Evolutionary conservation across 371 early-diverging fungal genomes (phyloP).

Genomic region (Rhizopus sp.): DNA sequence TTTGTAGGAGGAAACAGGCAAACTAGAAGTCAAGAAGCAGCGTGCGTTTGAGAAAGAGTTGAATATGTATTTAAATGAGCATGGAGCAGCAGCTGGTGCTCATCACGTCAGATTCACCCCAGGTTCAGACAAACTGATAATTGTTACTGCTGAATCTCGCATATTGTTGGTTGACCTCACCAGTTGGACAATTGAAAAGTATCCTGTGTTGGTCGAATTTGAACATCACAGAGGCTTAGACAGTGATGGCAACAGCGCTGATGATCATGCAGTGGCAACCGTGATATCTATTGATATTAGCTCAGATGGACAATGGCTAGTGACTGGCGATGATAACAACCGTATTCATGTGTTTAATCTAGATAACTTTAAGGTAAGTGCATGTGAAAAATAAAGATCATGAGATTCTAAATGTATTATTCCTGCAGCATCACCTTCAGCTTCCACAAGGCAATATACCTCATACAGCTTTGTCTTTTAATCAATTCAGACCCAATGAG

Average conservation of each 20-base stretch:
- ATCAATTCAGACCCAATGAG: slow-evolving; percentile 58
- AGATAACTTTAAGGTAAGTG: slow-evolving; percentile 68
- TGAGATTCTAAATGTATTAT: slow-evolving; percentile 6
- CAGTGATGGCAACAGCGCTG: slow-evolving; percentile 48
- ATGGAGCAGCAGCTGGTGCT: slow-evolving; percentile 50
- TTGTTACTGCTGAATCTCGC: slow-evolving; percentile 67
- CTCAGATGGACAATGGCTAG: slow-evolving; percentile 80
- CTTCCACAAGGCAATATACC: slow-evolving; percentile 69
- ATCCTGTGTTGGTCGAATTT: slow-evolving; percentile 60
- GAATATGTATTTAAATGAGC: slow-evolving; percentile 31
- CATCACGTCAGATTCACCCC: slow-evolving; percentile 71
- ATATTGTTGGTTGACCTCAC: slow-evolving; percentile 66
- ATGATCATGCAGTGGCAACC: slow-evolving; percentile 54
- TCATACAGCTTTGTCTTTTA: slow-evolving; percentile 77
- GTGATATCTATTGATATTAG: slow-evolving; percentile 74
- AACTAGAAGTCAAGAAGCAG: slow-evolving; percentile 55
- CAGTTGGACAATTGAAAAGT: slow-evolving; percentile 51
- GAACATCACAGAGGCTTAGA: slow-evolving; percentile 64
- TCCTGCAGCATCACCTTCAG: slow-evolving; percentile 60
- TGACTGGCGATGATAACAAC: slow-evolving; percentile 76
- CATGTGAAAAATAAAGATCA: neutral
- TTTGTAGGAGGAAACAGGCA: slow-evolving; percentile 40
- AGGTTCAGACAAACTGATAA: slow-evolving; percentile 62
- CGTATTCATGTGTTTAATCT: slow-evolving; percentile 78
- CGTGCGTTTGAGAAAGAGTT: slow-evolving; percentile 47